Conservation (phyloP, 768 basidiomycete species). For the Guyanaporus albipodus region DNA sequence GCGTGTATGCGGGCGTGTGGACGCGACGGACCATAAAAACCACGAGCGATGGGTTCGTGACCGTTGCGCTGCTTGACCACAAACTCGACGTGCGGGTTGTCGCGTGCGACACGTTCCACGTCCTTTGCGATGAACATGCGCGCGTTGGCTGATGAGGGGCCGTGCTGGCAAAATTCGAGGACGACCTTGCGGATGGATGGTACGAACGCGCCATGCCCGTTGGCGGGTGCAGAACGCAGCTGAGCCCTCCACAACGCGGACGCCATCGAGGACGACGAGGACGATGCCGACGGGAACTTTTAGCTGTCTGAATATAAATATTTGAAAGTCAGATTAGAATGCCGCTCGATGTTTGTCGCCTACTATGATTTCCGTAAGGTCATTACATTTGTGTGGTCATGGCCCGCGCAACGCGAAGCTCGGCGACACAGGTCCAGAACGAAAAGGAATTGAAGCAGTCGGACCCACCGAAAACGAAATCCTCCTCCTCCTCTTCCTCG, state of each 20-base stretch:
- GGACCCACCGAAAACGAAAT: conserved; percentile 30
- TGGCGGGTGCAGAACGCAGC: conserved; percentile 58
- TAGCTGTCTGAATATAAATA: conserved; percentile 26
- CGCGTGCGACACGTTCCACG: conserved; percentile 59
- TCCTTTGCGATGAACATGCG: conserved; percentile 65
- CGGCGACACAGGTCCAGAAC: conserved; percentile 36
- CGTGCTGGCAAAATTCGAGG: conserved; percentile 83
- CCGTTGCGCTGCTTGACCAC: conserved; percentile 74
- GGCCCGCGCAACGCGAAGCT: conserved; percentile 73
- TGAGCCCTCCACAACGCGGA: conserved; percentile 43
- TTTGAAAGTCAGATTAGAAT: conserved; percentile 10
- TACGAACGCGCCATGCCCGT: conserved; percentile 70
- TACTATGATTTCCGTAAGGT: no score
- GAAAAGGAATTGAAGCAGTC: conserved; percentile 20
- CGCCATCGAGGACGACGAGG: conserved; percentile 26
- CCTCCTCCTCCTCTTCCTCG: no score
- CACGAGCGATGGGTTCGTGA: conserved; percentile 76
- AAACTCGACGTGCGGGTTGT: conserved; percentile 81
- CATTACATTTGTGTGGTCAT: conserved; percentile 38
- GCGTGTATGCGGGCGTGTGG: background rate
- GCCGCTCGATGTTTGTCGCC: conserved; percentile 20
- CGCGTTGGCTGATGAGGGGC: conserved; percentile 70
- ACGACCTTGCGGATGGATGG: conserved; percentile 84
- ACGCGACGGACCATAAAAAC: conserved; percentile 63
- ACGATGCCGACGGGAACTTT: conserved; percentile 4